Base-by-base conservation (phyloP, 306 rosid species). In the Cyamopsis tetragonoloba region DNA sequence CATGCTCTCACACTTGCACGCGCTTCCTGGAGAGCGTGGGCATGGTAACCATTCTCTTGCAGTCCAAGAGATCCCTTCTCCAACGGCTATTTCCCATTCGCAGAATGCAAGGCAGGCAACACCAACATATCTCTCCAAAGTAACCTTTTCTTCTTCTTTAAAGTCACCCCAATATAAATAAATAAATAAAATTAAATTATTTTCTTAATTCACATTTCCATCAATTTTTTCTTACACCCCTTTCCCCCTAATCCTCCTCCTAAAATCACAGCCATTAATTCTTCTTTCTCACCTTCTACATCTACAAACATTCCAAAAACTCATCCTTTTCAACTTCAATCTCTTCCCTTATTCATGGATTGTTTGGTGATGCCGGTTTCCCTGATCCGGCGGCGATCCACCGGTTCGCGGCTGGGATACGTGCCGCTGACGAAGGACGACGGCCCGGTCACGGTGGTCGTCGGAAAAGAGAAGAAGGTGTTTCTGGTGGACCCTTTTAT, bases 401-500 rank as follows among this genome's bases (percentile, higher is more conserved):
- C 79, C 6, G 78, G 84, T 3, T 80, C 88, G 0, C 70, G 82
- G 50, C 32, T 72, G 2, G 67, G 91, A 15, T 92, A 89, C 60
- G 72, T 35, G 57, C 82, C 81, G 0, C 68, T 92, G 6, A 4
- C 43, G 2, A 7, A 74, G 1, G 88, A 78, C 5, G 83, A 77
- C 14, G 27, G 43, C 30, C 85, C 72, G 3, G 96, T 92, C 56
- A 86, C 75, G 4, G 96, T 92, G 70, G 88, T 92, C 59, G 96
- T 87, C 4, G 98, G 96, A 28, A 89, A 86, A 79, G 89, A 89
- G 75, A 87, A 69, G 83, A 87, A 79, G 61, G 93, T 86, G 57
- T 92, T 92, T 37, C 34, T 86, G 48, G 98, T 92, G 15, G 98
- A 92, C 15, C 89, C 93, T 53, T 79, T 82, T 20, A 83, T 92